Base-by-base conservation (phyloP, 768 basidiomycete genomes). In the Heimioporus sp. region DNA sequence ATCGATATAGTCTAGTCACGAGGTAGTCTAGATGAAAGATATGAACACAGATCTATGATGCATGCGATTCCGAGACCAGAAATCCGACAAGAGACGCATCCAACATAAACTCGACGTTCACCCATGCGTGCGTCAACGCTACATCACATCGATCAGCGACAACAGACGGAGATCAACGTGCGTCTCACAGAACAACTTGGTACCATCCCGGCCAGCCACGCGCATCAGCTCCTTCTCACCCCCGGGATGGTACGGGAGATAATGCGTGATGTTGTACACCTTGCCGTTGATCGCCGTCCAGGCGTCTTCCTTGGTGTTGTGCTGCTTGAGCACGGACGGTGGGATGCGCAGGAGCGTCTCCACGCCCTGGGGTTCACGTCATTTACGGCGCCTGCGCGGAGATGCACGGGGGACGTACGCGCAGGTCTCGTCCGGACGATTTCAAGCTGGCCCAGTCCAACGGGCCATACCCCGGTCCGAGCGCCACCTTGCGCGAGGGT, bases 51-150 rank as follows among this genome's bases (percentile, higher is more conserved):
- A 30, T 59, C 63, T 71, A 73, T 48, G 73, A 74, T 19, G 72
- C 66, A 31, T 74, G 71, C 28, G 83, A 80, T 59, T 92, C 90
- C 1, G 86, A 69, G 12, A 94, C 83, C 37, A 99, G 73, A 62
- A 97, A 90, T 15, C 96, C 96, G 35, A 99, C 88, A 42, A 97
- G 75, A 68, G 92, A 98, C 32, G 84, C 79, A 65, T 98, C 95
- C 19, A 99, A 76, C 92, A 98, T 97, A 60, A 87, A 87, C 46
- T 99, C 96, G n/a, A 80, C 82, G 59, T 92, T 98, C 31, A 99
- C 94, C 96, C 96, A 99, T 4, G 87, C 90, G 68, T 99, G 96
- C 0, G 95, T 98, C 20, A 81, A 71, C 42, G 88, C 96, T 98
- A 57, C 32, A 34, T 6, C 47, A 15, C 3, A 40, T 43, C 17